Conservation (phyloP, 345 rosid species). For the Carallia brachiata region DNA sequence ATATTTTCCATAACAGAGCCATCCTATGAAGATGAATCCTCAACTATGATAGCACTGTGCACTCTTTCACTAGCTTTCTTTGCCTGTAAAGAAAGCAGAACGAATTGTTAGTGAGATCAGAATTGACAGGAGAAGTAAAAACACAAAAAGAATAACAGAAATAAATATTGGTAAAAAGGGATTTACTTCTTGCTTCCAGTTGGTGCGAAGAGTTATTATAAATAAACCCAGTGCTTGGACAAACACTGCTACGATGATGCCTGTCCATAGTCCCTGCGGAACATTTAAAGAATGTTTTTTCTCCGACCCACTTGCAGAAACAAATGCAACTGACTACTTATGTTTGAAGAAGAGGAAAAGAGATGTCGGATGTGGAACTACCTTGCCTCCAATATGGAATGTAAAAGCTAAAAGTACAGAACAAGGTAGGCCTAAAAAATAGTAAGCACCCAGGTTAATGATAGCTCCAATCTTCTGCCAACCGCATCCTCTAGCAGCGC, state of each 20-base stretch:
- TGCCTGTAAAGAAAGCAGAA: slow-evolving; percentile 1
- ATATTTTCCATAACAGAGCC: too few relatives aligned
- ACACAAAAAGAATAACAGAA: background rate
- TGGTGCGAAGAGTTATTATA: slow-evolving; percentile 10
- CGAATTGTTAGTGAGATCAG: background rate
- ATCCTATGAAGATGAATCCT: too few relatives aligned
- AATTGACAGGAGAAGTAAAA: background rate
- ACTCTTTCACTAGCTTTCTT: slow-evolving; percentile 14
- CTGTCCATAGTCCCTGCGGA: slow-evolving; percentile 24
- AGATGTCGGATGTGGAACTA: background rate
- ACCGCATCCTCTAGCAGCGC: slow-evolving; percentile 60
- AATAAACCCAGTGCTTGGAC: slow-evolving; percentile 6
- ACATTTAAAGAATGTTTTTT: background rate
- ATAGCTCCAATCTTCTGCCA: slow-evolving; percentile 60
- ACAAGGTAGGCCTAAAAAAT: slow-evolving; percentile 49
- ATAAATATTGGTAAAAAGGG: background rate
- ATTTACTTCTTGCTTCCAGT: slow-evolving; percentile 21
- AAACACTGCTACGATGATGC: slow-evolving; percentile 9
- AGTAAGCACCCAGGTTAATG: slow-evolving; percentile 53
- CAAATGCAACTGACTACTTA: background rate
- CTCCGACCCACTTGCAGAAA: background rate
- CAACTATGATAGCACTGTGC: background rate
- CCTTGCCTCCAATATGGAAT: slow-evolving; percentile 36
- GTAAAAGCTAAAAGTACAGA: slow-evolving; percentile 16
- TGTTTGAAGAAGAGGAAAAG: background rate